These are phyloP conservation scores for Aspergillus sp. DNA, from an alignment of 2,329 filamentous ascomycete genomes.

Conservation along the genomic window DNA sequence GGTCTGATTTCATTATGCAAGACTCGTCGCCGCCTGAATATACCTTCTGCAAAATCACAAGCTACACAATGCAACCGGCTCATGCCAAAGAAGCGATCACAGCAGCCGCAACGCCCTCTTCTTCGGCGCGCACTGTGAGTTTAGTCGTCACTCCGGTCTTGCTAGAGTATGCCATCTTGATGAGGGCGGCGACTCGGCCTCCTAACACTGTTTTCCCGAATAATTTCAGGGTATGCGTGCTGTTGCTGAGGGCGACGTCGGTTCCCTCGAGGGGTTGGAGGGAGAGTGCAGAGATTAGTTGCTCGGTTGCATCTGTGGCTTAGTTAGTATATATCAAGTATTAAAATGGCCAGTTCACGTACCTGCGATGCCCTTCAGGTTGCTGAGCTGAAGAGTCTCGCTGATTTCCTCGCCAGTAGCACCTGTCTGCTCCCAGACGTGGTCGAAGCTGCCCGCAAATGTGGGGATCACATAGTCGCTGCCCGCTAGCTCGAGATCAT, in stretches of 20 bases:
- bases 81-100: constrained; percentile 81
- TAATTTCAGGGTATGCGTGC: constrained; percentile 90
- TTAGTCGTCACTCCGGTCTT: constrained; percentile 96
- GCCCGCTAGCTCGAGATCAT: constrained; percentile 85
- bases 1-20: constrained; percentile 24
- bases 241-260: constrained; percentile 82
- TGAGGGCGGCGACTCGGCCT: constrained; percentile 79
- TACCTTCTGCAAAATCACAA: constrained; percentile 7
- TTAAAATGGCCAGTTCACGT: constrained; percentile 41
- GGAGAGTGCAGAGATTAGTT: constrained; percentile 80
- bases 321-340: constrained; percentile 23
- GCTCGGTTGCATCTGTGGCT: constrained; percentile 81
- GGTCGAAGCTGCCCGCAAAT: constrained; percentile 92
- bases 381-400: constrained; percentile 84
- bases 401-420: constrained; percentile 85
- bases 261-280: constrained; percentile 93
- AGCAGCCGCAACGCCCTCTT: constrained; percentile 82
- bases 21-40: constrained; percentile 16
- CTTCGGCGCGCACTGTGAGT: constrained; percentile 87
- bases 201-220: constrained; percentile 93
- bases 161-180: constrained; percentile 90
- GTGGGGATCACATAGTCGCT: constrained; percentile 93
- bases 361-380: constrained; percentile 91
- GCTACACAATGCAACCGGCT: constrained; percentile 16
- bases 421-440: constrained; percentile 91